Conservation (phyloP, 1,284 basidiomycete species). For the Ceratobasidium theobromae region DNA sequence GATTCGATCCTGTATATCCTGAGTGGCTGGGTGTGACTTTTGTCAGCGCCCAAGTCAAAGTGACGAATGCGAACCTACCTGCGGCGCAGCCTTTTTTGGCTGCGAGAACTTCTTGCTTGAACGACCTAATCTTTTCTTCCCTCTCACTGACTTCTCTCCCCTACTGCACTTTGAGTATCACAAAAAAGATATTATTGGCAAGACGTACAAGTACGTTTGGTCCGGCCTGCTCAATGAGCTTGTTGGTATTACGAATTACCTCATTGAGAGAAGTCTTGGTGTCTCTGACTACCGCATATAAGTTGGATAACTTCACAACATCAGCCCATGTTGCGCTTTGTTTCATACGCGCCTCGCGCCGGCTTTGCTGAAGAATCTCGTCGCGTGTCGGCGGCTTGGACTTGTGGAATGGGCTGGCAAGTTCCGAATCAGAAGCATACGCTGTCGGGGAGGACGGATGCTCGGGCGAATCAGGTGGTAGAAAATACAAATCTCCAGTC, state of each 20-base stretch:
- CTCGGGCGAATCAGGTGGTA: constrained; percentile 46
- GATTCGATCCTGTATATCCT: constrained; percentile 38
- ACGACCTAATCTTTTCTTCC: constrained; percentile 38
- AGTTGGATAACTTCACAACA: constrained; percentile 14
- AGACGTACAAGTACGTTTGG: constrained; percentile 46
- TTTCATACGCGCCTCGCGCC: constrained; percentile 42
- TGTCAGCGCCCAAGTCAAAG: no score
- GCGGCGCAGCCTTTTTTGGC: constrained; percentile 38
- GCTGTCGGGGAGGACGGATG: constrained; percentile 52
- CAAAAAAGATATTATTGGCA: constrained; percentile 32
- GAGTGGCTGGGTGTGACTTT: not conserved
- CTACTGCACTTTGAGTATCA: constrained; percentile 43
- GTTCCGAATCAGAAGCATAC: constrained; percentile 71
- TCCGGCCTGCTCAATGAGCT: constrained; percentile 44
- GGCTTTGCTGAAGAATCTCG: constrained; percentile 40
- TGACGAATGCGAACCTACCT: constrained; percentile 39
- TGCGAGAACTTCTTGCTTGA: constrained; percentile 38
- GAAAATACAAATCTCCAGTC: constrained; percentile 58
- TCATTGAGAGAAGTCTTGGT: constrained; percentile 45
- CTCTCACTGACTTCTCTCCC: constrained; percentile 37
- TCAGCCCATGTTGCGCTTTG: constrained; percentile 31
- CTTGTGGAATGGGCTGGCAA: constrained; percentile 29
- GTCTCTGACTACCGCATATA: constrained; percentile 20
- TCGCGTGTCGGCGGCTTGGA: constrained; percentile 23
- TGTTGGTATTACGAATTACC: constrained; percentile 45